Evolutionary conservation across 345 rosid genomes (phyloP), one percentile per base, ranked within the genome.

Genomic region (Populus simonii): DNA sequence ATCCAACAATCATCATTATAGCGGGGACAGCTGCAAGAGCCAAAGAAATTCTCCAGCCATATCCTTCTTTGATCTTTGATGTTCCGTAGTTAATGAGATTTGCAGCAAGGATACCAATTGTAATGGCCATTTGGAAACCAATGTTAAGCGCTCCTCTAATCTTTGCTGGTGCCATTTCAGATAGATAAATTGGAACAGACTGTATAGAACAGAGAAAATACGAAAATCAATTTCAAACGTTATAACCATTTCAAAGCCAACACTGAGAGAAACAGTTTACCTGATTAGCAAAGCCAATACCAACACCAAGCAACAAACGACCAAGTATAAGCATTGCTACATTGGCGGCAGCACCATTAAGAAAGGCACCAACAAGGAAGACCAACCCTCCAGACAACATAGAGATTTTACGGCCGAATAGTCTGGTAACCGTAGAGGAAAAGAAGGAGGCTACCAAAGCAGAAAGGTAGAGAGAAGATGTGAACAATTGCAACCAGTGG

Each of bases 391-490:
- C 89, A 9, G 80, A 22, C 0, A 45, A 33, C 87, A 88, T 88
- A 9, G 91, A 84, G 3, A 74, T 9, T 41, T 74, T 85, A 25
- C 91, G 72, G 0, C 91, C 91, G 2, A 80, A 84, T 3, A 47
- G 75, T 70, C 92, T 86, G 1, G 97, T 92, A 0, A 89, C 72
- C 0, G 79, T n/a, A 12, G 97, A 90, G n/a, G 95, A 93, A 35
- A 84, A 79, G 74, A 89, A 81, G 53, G 94, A 90, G 41, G 97
- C 91, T 8, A 93, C 23, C 63, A 93, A 73, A 33, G 92, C 94
- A 3, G 95, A 94, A 7, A 93, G 70, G 67, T 93, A 93, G 27
- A 93, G 94, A 73, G 95, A 92, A 15, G 95, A 92, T 20, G 97
- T 92, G 83, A 92, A 92, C 76, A 91, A 78, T 68, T 87, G 85